Evolutionary conservation across 306 rosid species (phyloP), one percentile per base, ranked within the genome.

Genomic region (Trifolium subterraneum): DNA sequence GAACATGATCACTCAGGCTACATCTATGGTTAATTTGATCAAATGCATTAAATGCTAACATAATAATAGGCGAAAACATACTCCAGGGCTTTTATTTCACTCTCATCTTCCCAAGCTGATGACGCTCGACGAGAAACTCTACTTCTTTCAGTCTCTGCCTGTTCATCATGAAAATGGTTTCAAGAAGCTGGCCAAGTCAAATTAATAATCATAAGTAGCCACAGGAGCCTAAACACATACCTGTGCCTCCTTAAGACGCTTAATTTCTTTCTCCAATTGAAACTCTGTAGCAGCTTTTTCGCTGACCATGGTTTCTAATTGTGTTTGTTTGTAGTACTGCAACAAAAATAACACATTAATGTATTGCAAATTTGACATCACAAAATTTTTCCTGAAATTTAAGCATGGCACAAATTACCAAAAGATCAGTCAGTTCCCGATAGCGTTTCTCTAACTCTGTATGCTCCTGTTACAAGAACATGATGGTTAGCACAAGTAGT

Each of bases 301-400:
- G 76, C 97, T 94, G 74, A 84, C 93, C 97, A 92, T 86, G 82
- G 97, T 87, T 86, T 94, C 99, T 81, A 94, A 79, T 74, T 90
- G 99, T 68, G 99, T 94, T 92, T 94, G 99, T 86, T 94, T 94
- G 91, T 94, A 90, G 87, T 90, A 94, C 99, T 94, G 86, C 67
- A 85, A 70, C 51, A 51, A 39, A 75, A 8, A 68, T 55, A 56
- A 29, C 38, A 35, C 64, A 69, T 50, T 16, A 61, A 47, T 47
- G 52, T 71, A 84, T 42, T 81, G 78, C 50, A 72, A 70, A 71
- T 11, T 56, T 56, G 36, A 56, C 36, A 56, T 50, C 29, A 58
- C 6, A 64, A 71, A 48, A 48, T 52, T 64, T 64, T 70, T 42
- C 77, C 59, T 55, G 74, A 70, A 76, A 44, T 77, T 45, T 15